Conservation (phyloP, 495 filamentous ascomycete genomes). For the Barbatosphaeria neglecta region DNA sequence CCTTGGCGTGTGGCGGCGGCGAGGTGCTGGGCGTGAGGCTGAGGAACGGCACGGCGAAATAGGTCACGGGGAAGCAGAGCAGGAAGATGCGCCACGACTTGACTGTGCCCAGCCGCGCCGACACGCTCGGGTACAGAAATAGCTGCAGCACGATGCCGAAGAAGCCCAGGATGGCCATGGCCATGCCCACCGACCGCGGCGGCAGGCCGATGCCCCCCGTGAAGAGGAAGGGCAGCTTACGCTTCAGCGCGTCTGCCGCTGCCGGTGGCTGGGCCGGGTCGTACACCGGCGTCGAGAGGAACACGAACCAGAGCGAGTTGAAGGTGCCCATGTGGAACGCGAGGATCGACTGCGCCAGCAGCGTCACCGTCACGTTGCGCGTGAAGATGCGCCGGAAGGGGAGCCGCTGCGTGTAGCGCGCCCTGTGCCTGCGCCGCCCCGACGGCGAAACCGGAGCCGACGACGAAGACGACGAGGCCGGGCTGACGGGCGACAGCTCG, state of each 20-base stretch:
- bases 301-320: constrained; percentile 74
- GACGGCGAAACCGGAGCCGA: constrained; percentile 3
- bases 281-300: constrained; percentile 69
- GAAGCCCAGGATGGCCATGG: constrained; percentile 64
- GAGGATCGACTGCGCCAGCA: constrained; percentile 57
- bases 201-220: constrained; percentile 71
- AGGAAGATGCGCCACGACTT: constrained; percentile 58
- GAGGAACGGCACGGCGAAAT: constrained; percentile 61
- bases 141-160: constrained; percentile 72
- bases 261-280: constrained; percentile 27
- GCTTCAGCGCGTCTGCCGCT: constrained; percentile 14
- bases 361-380: constrained; percentile 53
- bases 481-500: constrained; percentile 18
- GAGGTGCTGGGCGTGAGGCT: constrained; percentile 52
- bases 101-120: constrained; percentile 54
- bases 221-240: constrained; percentile 57
- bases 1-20: constrained; percentile 49
- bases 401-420: constrained; percentile 32
- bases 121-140: constrained; percentile 60
- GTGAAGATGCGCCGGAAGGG: constrained; percentile 73
- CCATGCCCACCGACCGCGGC: constrained; percentile 62
- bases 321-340: constrained; percentile 73
- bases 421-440: constrained; percentile 2
- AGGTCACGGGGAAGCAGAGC: constrained; percentile 61
- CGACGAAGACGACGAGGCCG: neutral